Evolutionary conservation across 345 rosid species (phyloP), one percentile per base, ranked within the genome.

Genomic region (Bruguiera sexangula): DNA sequence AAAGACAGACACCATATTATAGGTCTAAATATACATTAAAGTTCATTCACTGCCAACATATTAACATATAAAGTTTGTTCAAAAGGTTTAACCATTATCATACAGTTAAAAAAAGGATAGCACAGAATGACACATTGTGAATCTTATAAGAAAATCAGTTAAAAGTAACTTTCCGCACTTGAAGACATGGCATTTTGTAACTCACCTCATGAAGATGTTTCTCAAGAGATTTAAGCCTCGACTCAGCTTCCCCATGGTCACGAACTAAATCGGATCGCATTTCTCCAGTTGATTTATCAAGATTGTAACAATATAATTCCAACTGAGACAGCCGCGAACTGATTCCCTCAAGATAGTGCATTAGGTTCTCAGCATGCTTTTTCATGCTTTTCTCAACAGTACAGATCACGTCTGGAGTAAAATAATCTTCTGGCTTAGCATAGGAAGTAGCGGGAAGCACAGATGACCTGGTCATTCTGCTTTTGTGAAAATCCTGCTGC

Each of bases 281-380:
- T 63, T 96, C 99, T 58, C 96, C 97, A 21, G 90, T 88, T 1
- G 96, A 85, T 82, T 91, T 96, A 76, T 96, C 99, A 69, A 92
- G 97, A 75, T 90, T 96, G 84, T 90, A 92, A 76, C 98, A 96
- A 69, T 86, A 87, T n/a, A 90, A 71, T 74, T 96, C 99, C 70
- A 96, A 75, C 76, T 92, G 98, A 2, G 99, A 92, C 69, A 96
- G 80, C 29, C 99, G 89, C 1, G 97, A 96, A 81, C 98, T 92
- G 78, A 92, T 81, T 61, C 98, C 97, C 81, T 92, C 99, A 6
- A 96, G 98, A 80, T 86, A 92, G 31, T 93, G 97, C 92, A 92
- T 83, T 72, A 90, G 79, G 66, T 78, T 85, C 69, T 96, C 98
- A 0, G 85, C 67, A 61, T 92, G 86, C 62, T 83, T 89, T 79